phyloP scores from a whole-genome alignment of 169 alveolate genomes.

The Plasmodium gonderi region DNA sequence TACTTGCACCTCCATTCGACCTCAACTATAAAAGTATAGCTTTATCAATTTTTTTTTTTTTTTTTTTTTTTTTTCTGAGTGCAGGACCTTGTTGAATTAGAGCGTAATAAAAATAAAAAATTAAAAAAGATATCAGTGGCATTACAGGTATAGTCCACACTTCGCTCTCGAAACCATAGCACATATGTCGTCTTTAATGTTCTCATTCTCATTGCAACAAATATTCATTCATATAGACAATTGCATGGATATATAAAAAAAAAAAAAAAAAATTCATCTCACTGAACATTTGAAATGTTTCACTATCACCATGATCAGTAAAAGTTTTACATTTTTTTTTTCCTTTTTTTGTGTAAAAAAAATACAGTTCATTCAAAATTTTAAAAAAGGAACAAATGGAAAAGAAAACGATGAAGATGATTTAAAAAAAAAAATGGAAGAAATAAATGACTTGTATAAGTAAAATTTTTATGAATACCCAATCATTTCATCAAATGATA shows the following conservation, averaged over 20 bases:
- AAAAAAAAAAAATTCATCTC: too few relatives aligned
- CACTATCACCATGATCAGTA: neutral
- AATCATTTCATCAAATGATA: neutral
- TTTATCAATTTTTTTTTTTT: too few relatives aligned
- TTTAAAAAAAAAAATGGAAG: slow-evolving; percentile 47
- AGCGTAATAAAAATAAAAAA: slow-evolving; percentile 38
- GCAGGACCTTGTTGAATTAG: slow-evolving; percentile 45
- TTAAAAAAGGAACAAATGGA: slow-evolving; percentile 37
- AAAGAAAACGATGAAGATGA: slow-evolving; percentile 54
- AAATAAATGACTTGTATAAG: slow-evolving; percentile 48
- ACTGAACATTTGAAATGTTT: too few relatives aligned
- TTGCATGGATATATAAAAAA: too few relatives aligned
- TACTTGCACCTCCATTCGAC: too few relatives aligned
- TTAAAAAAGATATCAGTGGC: slow-evolving; percentile 60
- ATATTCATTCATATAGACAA: too few relatives aligned
- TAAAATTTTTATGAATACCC: neutral
- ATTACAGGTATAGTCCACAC: slow-evolving; percentile 54
- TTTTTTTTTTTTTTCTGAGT: too few relatives aligned
- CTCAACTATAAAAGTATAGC: too few relatives aligned
- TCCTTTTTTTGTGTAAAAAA: neutral
- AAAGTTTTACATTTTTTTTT: neutral
- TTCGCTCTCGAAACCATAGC: too few relatives aligned
- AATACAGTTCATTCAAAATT: slow-evolving; percentile 58
- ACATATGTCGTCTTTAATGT: too few relatives aligned
- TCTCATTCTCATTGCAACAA: too few relatives aligned